Conservation (phyloP, 805 yeast species). For the Ogataea saltuana region DNA sequence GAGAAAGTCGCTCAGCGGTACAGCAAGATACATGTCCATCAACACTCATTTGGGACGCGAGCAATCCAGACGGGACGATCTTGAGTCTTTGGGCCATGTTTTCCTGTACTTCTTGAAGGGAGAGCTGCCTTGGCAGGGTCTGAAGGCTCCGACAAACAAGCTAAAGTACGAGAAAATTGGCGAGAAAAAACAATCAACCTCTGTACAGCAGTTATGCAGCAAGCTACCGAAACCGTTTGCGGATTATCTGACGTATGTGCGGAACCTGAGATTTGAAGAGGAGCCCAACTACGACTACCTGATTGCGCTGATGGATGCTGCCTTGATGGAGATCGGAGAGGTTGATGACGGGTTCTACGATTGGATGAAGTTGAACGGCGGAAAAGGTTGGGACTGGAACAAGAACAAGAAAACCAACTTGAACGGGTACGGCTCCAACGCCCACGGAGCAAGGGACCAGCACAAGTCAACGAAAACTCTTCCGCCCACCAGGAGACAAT, state of each 20-base stretch:
- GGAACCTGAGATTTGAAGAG: slow-evolving; percentile 73
- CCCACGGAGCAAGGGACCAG: slow-evolving; percentile 27
- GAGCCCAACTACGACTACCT: slow-evolving; percentile 76
- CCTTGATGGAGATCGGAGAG: slow-evolving; percentile 57
- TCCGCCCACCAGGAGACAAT: slow-evolving; percentile 24
- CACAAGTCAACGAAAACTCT: slow-evolving; percentile 20
- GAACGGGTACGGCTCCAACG: slow-evolving; percentile 69
- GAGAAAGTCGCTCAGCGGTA: slow-evolving; percentile 76
- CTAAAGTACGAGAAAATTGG: slow-evolving; percentile 83
- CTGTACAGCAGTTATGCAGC: slow-evolving; percentile 59
- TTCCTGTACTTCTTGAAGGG: slow-evolving; percentile 78
- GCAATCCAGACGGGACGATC: slow-evolving; percentile 80
- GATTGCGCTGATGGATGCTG: slow-evolving; percentile 59
- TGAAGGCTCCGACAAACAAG: slow-evolving; percentile 84
- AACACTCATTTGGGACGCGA: slow-evolving; percentile 87
- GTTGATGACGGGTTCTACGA: slow-evolving; percentile 70
- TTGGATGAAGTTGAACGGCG: slow-evolving; percentile 79
- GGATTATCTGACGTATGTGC: slow-evolving; percentile 66
- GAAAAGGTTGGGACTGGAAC: slow-evolving; percentile 78
- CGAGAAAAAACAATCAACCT: slow-evolving; percentile 71
- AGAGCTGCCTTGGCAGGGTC: slow-evolving; percentile 87
- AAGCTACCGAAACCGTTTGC: slow-evolving; percentile 74
- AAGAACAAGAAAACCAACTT: slow-evolving; percentile 76
- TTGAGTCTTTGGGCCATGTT: slow-evolving; percentile 80
- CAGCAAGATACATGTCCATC: slow-evolving; percentile 86